Percentiles rank a stretch among this genome's conserved stretches.
phyloP scores from a whole-genome alignment of 495 filamentous ascomycete genomes.

The Hypoxylon perforatum region DNA sequence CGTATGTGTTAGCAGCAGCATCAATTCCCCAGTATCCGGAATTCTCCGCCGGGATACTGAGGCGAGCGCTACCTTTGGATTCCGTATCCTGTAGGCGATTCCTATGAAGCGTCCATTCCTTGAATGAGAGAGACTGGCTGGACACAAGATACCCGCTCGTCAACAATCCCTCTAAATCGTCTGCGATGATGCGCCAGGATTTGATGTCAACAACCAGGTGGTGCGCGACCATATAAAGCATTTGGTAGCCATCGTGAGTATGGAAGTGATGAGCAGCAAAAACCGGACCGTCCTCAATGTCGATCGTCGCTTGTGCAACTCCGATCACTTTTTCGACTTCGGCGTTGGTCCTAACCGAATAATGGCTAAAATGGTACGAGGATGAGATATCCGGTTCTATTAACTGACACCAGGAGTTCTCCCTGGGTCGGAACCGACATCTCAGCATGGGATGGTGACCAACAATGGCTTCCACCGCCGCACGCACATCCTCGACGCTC shows the following conservation, averaged over 20 bases:
- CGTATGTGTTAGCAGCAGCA: conserved; percentile 55
- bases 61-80: conserved; percentile 40
- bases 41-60: conserved; percentile 50
- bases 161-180: conserved; percentile 73
- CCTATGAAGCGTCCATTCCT: conserved; percentile 68
- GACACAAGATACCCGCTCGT: conserved; percentile 56
- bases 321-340: conserved; percentile 55
- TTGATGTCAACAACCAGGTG: conserved; percentile 77
- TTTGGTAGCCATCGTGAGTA: conserved; percentile 56
- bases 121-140: conserved; percentile 65
- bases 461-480: conserved; percentile 68
- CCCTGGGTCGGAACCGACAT: conserved; percentile 64
- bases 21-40: conserved; percentile 62
- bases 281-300: conserved; percentile 49
- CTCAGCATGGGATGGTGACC: conserved; percentile 79
- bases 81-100: conserved; percentile 43
- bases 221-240: conserved; percentile 74
- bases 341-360: conserved; percentile 47
- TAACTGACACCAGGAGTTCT: conserved; percentile 55
- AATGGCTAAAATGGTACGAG: conserved; percentile 54
- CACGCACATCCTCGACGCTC: conserved; percentile 57
- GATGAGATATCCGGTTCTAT: conserved; percentile 50
- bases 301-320: conserved; percentile 52
- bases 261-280: conserved; percentile 61
- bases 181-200: conserved; percentile 75